Conservation (phyloP, 1,139 yeast species). For the Sugiyamaella sp. region DNA sequence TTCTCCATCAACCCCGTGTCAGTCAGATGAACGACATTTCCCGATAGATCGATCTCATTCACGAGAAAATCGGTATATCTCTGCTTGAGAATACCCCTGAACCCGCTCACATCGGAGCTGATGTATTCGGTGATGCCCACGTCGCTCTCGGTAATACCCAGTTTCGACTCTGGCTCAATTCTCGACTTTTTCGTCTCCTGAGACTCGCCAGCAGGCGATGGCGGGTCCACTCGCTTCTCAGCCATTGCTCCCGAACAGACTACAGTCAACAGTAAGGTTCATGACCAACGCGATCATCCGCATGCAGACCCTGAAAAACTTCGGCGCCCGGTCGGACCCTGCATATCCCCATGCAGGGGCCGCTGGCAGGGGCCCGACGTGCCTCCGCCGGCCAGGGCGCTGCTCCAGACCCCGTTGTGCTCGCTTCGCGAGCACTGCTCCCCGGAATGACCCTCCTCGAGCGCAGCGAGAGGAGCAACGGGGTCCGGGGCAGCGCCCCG, state of each 20-base stretch:
- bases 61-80: constrained; percentile 95
- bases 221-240: constrained; percentile 12
- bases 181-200: constrained; percentile 5
- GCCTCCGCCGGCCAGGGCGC: neutral
- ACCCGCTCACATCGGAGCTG: constrained; percentile 60
- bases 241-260: neutral
- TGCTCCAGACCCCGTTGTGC: neutral
- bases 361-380: neutral
- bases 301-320: neutral
- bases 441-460: neutral
- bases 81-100: constrained; percentile 78
- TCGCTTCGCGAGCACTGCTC: neutral
- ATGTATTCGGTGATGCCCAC: constrained; percentile 84
- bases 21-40: constrained; percentile 69
- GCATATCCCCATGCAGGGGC: neutral
- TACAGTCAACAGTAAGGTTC: neutral
- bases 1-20: constrained; percentile 73
- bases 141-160: constrained; percentile 59
- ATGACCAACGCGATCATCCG: neutral
- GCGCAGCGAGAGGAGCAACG: constrained; percentile 1
- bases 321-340: neutral
- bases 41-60: constrained; percentile 74
- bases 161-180: neutral
- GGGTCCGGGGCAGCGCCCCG: constrained; percentile 1
- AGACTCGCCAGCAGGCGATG: neutral